Conservation (phyloP, 108 stramenopile genomes). For the Aurantiochytrium sp. region DNA sequence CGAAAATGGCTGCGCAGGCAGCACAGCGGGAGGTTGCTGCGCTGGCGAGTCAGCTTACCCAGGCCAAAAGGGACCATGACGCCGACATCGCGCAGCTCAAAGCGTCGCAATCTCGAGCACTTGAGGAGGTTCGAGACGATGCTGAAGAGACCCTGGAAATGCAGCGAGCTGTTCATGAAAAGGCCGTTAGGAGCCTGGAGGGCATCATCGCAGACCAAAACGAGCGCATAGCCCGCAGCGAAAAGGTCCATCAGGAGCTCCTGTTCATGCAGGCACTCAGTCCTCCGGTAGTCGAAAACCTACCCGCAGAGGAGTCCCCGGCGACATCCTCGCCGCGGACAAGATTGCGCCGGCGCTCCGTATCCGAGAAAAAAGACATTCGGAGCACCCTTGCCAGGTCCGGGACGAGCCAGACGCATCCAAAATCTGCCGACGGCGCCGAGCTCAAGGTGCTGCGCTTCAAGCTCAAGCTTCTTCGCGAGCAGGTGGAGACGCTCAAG, state of each 20-base stretch:
- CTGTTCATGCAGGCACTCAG: not conserved
- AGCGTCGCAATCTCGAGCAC: too few relatives aligned
- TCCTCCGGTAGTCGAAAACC: not conserved
- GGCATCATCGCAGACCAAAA: not conserved
- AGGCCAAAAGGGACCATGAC: not conserved
- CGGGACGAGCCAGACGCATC: too few relatives aligned
- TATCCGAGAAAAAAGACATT: not conserved
- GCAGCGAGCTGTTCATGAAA: not conserved
- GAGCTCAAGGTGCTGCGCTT: not conserved
- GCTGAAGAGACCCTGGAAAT: not conserved
- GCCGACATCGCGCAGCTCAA: not conserved
- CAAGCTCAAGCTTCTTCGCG: not conserved
- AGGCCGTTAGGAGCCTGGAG: not conserved
- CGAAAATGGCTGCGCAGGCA: not conserved
- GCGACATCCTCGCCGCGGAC: too few relatives aligned
- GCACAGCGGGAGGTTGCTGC: not conserved
- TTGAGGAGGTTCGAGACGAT: not conserved
- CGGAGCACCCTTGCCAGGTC: too few relatives aligned
- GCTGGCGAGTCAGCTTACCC: not conserved
- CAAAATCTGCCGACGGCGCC: not conserved
- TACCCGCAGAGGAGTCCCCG: not conserved
- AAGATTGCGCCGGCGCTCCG: not conserved
- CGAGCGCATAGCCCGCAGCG: not conserved
- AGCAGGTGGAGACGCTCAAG: not conserved
- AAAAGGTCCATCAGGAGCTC: not conserved